A percentile compares a stretch with the other conserved stretches of the same genome.
These are phyloP conservation scores for Glebionis coronaria DNA, from an alignment of 129 eudicot species.

Conservation along the genomic window DNA sequence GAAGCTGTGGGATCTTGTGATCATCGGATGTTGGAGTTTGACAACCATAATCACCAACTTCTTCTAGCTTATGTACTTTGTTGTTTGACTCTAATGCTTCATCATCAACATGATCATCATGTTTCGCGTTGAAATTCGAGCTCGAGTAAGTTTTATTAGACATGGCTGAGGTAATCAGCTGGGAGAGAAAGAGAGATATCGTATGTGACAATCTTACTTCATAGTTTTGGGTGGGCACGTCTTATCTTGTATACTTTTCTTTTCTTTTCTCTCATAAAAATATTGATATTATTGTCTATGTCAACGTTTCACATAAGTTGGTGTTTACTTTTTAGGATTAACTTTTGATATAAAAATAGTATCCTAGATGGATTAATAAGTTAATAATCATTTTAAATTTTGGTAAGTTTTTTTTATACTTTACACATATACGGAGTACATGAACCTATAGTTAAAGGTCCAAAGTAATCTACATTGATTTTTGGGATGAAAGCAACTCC, in stretches of 20 bases:
- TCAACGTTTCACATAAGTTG: not conserved
- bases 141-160: not conserved
- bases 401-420: too few relatives aligned
- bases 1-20: constrained; percentile 22
- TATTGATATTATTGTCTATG: constrained; percentile 14
- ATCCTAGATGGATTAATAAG: too few relatives aligned
- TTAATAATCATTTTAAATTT: too few relatives aligned
- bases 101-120: constrained; percentile 1
- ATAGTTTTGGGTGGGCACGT: constrained; percentile 1
- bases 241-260: constrained; percentile 13
- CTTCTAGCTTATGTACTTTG: too few relatives aligned
- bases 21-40: constrained; percentile 34
- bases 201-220: constrained; percentile 24
- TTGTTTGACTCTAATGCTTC: constrained; percentile 25
- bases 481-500: not conserved
- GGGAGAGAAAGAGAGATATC: constrained; percentile 7
- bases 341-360: too few relatives aligned
- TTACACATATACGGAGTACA: too few relatives aligned
- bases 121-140: constrained; percentile 16
- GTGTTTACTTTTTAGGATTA: too few relatives aligned
- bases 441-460: not conserved
- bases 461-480: not conserved
- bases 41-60: constrained; percentile 4
- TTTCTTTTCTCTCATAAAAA: constrained; percentile 7
- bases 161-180: not conserved